These are phyloP conservation scores for Trichosporon asahii DNA, from an alignment of 1,284 basidiomycete species.

Conservation along the genomic window DNA sequence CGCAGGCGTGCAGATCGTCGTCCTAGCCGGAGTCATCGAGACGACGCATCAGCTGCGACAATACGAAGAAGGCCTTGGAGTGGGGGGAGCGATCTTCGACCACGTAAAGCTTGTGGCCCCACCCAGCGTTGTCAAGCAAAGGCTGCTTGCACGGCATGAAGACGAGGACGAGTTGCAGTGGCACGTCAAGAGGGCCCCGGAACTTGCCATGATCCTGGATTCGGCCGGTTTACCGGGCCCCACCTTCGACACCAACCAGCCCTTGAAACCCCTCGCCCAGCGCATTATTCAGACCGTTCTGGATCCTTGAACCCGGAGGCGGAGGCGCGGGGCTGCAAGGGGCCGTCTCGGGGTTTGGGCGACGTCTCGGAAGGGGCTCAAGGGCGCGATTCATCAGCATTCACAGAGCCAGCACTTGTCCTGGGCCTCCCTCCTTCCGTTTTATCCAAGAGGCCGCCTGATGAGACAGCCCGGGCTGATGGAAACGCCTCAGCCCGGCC, in stretches of 20 bases:
- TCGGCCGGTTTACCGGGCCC: constrained; percentile 9
- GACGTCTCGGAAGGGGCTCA: neutral
- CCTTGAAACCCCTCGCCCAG: neutral
- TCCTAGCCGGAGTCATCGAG: constrained; percentile 8
- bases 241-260: neutral
- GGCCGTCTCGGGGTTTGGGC: neutral
- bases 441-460: neutral
- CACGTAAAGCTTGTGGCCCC: constrained; percentile 10
- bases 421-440: neutral
- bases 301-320: neutral
- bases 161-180: neutral
- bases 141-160: neutral
- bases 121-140: neutral
- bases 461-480: neutral
- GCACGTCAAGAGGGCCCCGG: constrained; percentile 5
- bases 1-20: constrained; percentile 1
- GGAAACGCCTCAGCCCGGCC: neutral
- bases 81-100: neutral
- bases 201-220: constrained; percentile 6
- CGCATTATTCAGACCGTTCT: constrained; percentile 2
- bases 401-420: neutral
- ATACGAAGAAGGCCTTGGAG: neutral
- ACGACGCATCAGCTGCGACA: neutral
- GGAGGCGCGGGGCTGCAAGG: neutral
- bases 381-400: neutral